phyloP scores from a whole-genome alignment of 2,329 filamentous ascomycete species.

The Alternaria consortialis region DNA sequence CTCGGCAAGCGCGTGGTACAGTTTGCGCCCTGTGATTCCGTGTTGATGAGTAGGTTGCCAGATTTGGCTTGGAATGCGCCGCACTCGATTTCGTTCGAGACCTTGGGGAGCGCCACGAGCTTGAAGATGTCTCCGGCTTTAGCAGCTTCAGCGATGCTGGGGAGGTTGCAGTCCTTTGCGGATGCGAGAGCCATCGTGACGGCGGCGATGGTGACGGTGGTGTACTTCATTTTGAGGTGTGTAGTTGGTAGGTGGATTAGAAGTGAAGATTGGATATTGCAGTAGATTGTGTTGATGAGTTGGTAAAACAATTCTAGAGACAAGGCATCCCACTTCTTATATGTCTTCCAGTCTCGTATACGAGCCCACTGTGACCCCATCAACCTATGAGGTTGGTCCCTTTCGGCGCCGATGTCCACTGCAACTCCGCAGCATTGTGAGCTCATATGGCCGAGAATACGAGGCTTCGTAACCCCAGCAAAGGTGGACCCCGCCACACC shows the following conservation, averaged over 20 bases:
- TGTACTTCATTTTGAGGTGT: background rate
- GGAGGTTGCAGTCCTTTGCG: constrained; percentile 1
- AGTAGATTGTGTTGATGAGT: background rate
- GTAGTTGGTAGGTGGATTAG: background rate
- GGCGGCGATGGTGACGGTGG: background rate
- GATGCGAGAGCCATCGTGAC: constrained; percentile 2
- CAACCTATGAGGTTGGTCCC: background rate
- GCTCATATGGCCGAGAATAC: background rate
- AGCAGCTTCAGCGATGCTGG: background rate
- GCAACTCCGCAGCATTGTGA: background rate
- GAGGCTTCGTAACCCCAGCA: background rate
- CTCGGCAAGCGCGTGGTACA: background rate
- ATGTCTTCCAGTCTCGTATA: background rate
- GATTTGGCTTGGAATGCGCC: background rate
- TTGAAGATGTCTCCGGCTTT: constrained; percentile 2
- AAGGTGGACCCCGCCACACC: background rate
- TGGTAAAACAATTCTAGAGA: background rate
- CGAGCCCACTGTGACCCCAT: background rate
- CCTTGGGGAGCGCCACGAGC: constrained; percentile 4
- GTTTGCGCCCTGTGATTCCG: background rate
- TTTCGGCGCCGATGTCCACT: background rate
- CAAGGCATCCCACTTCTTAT: background rate
- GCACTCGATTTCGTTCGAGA: constrained; percentile 1
- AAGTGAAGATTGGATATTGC: background rate
- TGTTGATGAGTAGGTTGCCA: background rate